phyloP scores from a whole-genome alignment of 352 stramenopile species.

The Phytophthora palmivora region DNA sequence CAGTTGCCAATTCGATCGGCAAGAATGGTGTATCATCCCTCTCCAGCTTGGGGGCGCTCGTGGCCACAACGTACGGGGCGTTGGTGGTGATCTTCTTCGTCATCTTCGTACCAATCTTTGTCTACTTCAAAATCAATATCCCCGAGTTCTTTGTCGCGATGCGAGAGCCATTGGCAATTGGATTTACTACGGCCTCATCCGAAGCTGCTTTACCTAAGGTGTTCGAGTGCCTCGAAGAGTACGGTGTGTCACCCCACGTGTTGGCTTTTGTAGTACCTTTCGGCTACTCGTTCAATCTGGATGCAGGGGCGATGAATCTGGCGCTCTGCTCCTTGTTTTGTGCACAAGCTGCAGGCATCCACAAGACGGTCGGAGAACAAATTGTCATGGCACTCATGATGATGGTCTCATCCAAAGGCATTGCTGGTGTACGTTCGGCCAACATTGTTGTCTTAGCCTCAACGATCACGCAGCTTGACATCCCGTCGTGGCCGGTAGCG shows the following conservation, averaged over 20 bases:
- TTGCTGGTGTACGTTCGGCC: constrained; percentile 46
- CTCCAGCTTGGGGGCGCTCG: constrained; percentile 32
- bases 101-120: constrained; percentile 41
- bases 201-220: constrained; percentile 54
- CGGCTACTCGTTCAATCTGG: constrained; percentile 65
- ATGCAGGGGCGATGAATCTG: constrained; percentile 47
- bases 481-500: constrained; percentile 51
- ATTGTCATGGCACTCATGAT: constrained; percentile 56
- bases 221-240: constrained; percentile 49
- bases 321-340: constrained; percentile 50
- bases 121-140: constrained; percentile 58
- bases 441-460: constrained; percentile 43
- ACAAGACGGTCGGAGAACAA: constrained; percentile 52
- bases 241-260: constrained; percentile 48
- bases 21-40: constrained; percentile 47
- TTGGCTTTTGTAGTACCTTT: constrained; percentile 52
- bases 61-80: constrained; percentile 38
- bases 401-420: constrained; percentile 50
- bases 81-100: constrained; percentile 37
- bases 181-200: constrained; percentile 52
- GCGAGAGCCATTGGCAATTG: constrained; percentile 48
- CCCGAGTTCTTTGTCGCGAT: constrained; percentile 44
- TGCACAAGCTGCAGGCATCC: constrained; percentile 43
- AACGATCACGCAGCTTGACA: constrained; percentile 46
- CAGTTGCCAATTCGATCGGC: constrained; percentile 46